Evolutionary conservation across 768 basidiomycete species (phyloP), one percentile per base, ranked within the genome.

Genomic region (Tylopilus sp.): DNA sequence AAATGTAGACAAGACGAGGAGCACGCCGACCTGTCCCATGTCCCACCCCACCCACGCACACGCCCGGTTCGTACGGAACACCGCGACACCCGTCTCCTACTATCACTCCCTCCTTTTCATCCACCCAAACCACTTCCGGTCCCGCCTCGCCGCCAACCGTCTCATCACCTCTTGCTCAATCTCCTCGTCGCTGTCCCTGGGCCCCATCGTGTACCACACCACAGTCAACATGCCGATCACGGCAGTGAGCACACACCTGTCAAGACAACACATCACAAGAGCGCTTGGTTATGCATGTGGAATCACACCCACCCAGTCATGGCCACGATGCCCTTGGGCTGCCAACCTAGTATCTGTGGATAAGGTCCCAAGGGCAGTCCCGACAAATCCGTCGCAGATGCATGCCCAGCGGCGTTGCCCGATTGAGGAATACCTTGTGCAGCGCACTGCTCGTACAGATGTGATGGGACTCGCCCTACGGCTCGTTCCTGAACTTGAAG

Each of bases 331-430:
- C 85, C 90, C 66, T 74, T 83, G 25, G 82, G 71, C 56, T 75
- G 78, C 88, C 88, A 91, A 2, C 89, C 88, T 40, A 83, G 63
- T 35, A 75, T 73, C 65, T 92, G 88, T 15, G 74, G 81, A 76
- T 70, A 93, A 6, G 93, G 92, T 3, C 88, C 89, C 21, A 79
- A 57, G 12, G 71, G 72, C 22, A 88, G 68, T 12, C 91, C 86
- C 31, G 66, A 56, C 57, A 95, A 76, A 62, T 97, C 86, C 9
- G 82, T 82, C 13, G 81, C 69, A 20, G 81, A 83, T 3, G 77
- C 77, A 57, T 81, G 77, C 0, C 95, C 95, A 12, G 90, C 95
- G 1, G 91, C 93, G 68, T 99, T 99, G 11, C 95, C 95, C 1
- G 79, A 79, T 4, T 70, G 71, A 1, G 83, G 80, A 38, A 78